Conservation (phyloP, 1,284 basidiomycete genomes). For the Moniliella sp. region DNA sequence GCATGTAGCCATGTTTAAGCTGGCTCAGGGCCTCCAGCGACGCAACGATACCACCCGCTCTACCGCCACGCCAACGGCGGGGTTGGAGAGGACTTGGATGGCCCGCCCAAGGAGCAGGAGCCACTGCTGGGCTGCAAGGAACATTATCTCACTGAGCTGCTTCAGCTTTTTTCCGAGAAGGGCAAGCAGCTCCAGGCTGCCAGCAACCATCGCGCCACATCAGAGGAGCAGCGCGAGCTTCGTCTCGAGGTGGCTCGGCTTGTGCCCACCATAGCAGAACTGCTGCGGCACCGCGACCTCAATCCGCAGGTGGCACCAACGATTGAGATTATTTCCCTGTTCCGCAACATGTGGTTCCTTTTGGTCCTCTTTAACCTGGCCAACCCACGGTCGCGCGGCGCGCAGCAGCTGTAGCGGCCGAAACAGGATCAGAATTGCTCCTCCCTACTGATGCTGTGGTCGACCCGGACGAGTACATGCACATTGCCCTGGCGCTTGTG, state of each 20-base stretch:
- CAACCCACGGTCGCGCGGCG: no score
- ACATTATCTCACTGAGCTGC: conserved; percentile 57
- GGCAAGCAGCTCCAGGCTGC: conserved; percentile 66
- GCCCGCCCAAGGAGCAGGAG: no score
- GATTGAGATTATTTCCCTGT: conserved; percentile 52
- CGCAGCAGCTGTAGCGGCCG: no score
- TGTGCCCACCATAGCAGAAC: conserved; percentile 66
- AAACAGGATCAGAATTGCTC: no score
- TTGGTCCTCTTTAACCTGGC: conserved; percentile 62
- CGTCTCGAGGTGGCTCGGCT: conserved; percentile 36
- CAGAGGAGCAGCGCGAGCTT: conserved; percentile 19
- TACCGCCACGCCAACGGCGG: no score
- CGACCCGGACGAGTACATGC: no score
- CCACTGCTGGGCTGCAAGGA: conserved; percentile 28
- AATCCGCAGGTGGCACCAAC: conserved; percentile 45
- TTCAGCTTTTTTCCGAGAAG: conserved; percentile 70
- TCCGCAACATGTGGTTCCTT: conserved; percentile 85
- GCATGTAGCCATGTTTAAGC: conserved; percentile 15
- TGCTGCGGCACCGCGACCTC: conserved; percentile 57
- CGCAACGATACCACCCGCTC: no score
- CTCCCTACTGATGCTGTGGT: no score
- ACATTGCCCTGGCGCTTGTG: conserved; percentile 39
- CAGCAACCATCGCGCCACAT: conserved; percentile 35
- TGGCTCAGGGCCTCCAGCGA: conserved; percentile 13
- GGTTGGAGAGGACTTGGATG: no score